phyloP scores from a whole-genome alignment of 2,329 filamentous ascomycete genomes.

The Xylaria sp. region DNA sequence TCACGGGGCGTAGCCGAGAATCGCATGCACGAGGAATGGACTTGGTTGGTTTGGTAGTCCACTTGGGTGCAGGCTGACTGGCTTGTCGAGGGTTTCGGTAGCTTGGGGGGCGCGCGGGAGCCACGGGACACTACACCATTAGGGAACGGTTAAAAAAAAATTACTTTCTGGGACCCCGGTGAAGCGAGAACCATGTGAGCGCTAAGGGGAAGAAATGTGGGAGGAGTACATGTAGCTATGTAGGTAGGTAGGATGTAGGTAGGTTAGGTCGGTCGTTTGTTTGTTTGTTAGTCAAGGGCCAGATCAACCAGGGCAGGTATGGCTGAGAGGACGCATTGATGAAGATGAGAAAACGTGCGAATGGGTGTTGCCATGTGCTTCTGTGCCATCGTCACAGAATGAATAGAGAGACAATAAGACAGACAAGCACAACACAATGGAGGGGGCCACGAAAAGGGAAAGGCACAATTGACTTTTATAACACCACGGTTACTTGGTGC shows the following conservation, averaged over 20 bases:
- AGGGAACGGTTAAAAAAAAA: constrained; percentile 36
- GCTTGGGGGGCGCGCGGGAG: constrained; percentile 32
- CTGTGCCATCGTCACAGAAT: constrained; percentile 27
- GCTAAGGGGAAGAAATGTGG: constrained; percentile 13
- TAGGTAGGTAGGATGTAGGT: neutral
- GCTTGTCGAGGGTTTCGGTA: constrained; percentile 36
- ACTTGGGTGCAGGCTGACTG: constrained; percentile 36
- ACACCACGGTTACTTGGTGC: constrained; percentile 4
- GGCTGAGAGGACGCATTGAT: neutral
- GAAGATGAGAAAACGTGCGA: constrained; percentile 2
- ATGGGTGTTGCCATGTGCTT: constrained; percentile 18
- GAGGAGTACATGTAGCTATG: constrained; percentile 5
- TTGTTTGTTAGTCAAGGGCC: neutral
- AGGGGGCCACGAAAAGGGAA: constrained; percentile 19
- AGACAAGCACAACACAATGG: constrained; percentile 8
- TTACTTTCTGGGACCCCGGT: constrained; percentile 4
- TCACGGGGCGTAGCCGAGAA: constrained; percentile 32
- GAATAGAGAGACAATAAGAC: constrained; percentile 21
- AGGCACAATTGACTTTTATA: constrained; percentile 29
- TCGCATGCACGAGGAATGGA: constrained; percentile 32
- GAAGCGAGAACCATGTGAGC: constrained; percentile 18
- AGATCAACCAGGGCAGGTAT: neutral
- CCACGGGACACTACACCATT: constrained; percentile 38
- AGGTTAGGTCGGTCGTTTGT: neutral
- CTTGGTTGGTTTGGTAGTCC: constrained; percentile 33